Conservation (phyloP, 441 rosid genomes). For the Breynia disticha region DNA sequence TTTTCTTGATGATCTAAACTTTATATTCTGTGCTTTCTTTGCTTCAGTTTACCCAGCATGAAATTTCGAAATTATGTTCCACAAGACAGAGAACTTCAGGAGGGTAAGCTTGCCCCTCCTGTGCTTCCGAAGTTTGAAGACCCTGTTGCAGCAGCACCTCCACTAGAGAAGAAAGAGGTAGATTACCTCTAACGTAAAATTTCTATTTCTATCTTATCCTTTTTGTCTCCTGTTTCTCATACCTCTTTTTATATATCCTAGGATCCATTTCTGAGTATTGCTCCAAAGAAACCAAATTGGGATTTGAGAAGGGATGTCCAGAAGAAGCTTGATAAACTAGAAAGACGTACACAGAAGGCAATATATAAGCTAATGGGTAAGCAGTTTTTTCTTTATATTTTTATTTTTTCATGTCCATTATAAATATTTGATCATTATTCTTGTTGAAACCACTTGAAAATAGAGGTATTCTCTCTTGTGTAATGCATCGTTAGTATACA, state of each 20-base stretch:
- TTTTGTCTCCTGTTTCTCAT: neutral
- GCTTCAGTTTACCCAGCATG: slow-evolving; percentile 29
- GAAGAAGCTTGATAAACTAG: slow-evolving; percentile 96
- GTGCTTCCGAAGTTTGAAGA: slow-evolving; percentile 91
- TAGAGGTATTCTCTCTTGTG: too few species aligned
- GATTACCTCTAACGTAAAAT: slow-evolving; percentile 6
- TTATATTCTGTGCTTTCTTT: neutral
- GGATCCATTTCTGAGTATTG: slow-evolving; percentile 95
- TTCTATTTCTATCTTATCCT: slow-evolving; percentile 1
- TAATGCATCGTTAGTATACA: too few species aligned
- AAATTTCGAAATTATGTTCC: slow-evolving; percentile 95
- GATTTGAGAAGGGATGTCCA: slow-evolving; percentile 92
- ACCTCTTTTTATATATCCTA: slow-evolving; percentile 6
- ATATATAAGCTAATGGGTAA: slow-evolving; percentile 71
- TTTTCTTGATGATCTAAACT: neutral
- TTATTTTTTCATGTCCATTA: neutral
- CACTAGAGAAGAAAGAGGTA: slow-evolving; percentile 70
- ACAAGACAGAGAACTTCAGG: slow-evolving; percentile 83
- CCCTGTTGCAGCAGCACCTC: slow-evolving; percentile 53
- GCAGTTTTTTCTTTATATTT: slow-evolving; percentile 9
- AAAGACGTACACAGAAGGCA: slow-evolving; percentile 79
- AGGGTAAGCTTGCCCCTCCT: slow-evolving; percentile 77
- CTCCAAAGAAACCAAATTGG: slow-evolving; percentile 99
- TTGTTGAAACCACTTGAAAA: too few species aligned
- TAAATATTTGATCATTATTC: neutral